Evolutionary conservation across 73 alveolate genomes (phyloP), one percentile per base, ranked within the genome.

Genomic region (Tetrahymena thermophila): DNA sequence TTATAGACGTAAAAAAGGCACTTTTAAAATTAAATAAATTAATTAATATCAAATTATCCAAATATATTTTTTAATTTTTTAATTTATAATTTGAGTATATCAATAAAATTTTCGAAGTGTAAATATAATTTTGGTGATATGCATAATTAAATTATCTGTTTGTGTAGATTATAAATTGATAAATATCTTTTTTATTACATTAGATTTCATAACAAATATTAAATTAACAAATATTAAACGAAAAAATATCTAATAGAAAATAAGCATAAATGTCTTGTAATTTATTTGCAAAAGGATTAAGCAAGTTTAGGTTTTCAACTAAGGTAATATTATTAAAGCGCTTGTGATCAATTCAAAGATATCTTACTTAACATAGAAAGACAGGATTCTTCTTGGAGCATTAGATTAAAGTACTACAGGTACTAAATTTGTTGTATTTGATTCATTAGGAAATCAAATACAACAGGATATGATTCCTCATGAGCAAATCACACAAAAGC

Each of bases 401-500:
- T 31, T 71, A 10, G 89, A 71, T 71, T 31, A 71, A 71, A 71
- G 89, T 71, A 71, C 89, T n/a, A 71, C 89, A 71, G 89, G 89
- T 3, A 71, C 89, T 13, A 71, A 71, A 31, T 71, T 71, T 71
- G 89, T 71, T n/a, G 37, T 71, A 28, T 71, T 71, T 71, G 89
- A 71, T 71, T 71, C 35, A 71, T 71, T 71, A 34, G 89, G 89
- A n/a, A 71, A 71, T 71, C 31, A 71, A 71, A 23, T 71, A n/a
- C 11, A 71, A 31, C 11, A 71, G 35, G 89, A 71, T 71, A 71
- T 71, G 89, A 71, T 71, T 71, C 89, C 89, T 28, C 98, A 96
- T 97, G 94, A 96, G 84, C 96, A 98, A 94, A 97, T 97, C 21
- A 94, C 98, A n/a, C 97, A 50, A 8, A 94, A 98, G 25, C 98